Evolutionary conservation across 2,329 filamentous ascomycete genomes (phyloP).

Genomic region (Sodiomyces alkalinus): DNA sequence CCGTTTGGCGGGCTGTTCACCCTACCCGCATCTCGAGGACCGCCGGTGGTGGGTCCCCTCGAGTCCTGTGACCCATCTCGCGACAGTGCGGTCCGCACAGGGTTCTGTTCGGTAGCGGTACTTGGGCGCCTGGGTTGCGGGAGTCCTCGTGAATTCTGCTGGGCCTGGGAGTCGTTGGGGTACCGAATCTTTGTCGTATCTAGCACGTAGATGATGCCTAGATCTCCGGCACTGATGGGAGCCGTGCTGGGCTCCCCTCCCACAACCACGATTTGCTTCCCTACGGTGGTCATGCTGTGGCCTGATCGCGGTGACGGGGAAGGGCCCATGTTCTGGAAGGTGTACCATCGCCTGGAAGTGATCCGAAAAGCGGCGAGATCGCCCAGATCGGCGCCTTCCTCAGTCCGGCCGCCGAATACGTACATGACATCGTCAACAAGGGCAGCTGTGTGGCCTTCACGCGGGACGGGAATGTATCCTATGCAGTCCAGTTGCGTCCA

Average conservation of each 20-base stretch:
- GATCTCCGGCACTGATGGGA: constrained; percentile 62
- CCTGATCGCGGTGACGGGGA: constrained; percentile 87
- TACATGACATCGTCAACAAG: constrained; percentile 98
- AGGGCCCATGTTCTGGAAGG: constrained; percentile 98
- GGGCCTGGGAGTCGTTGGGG: constrained; percentile 54
- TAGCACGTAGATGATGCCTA: constrained; percentile 79
- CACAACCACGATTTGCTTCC: constrained; percentile 81
- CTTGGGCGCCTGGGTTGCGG: constrained; percentile 27
- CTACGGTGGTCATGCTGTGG: constrained; percentile 93
- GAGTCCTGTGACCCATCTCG: constrained; percentile 38
- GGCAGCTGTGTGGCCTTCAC: constrained; percentile 87
- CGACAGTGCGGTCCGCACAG: constrained; percentile 22
- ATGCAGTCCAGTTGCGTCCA: constrained; percentile 93
- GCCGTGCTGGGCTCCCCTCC: constrained; percentile 90
- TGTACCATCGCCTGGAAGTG: constrained; percentile 86
- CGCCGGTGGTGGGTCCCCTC: constrained; percentile 29
- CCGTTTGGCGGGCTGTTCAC: constrained; percentile 25
- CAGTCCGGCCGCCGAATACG: constrained; percentile 88
- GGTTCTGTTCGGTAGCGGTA: constrained; percentile 17
- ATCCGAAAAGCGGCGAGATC: constrained; percentile 71
- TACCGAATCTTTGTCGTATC: constrained; percentile 96
- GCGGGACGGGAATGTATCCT: constrained; percentile 85
- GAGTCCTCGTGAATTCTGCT: constrained; percentile 17
- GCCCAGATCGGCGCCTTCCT: constrained; percentile 82
- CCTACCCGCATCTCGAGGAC: constrained; percentile 16